Percentiles rank a stretch among this genome's conserved stretches.
Conservation (phyloP, 2,329 filamentous ascomycete species). For the Didymella glomerata region DNA sequence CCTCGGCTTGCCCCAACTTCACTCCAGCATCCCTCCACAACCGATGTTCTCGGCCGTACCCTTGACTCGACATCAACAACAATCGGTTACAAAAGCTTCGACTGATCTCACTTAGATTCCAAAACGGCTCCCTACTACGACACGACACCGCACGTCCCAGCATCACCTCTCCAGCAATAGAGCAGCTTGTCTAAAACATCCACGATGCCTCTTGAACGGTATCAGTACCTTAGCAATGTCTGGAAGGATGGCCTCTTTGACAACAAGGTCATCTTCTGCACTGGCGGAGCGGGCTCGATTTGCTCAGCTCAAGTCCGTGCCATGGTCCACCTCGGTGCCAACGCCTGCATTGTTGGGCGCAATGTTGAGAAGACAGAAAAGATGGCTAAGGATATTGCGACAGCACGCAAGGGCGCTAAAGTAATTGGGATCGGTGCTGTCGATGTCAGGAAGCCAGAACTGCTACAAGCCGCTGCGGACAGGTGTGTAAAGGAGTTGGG, state of each 20-base stretch:
- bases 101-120: not conserved
- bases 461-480: conserved; percentile 76
- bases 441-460: conserved; percentile 73
- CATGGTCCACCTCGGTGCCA: conserved; percentile 86
- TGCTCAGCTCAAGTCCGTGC: conserved; percentile 94
- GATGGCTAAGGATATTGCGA: conserved; percentile 82
- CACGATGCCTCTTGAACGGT: conserved; percentile 73
- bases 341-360: conserved; percentile 93
- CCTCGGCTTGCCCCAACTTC: conserved; percentile 32
- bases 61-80: conserved; percentile 27
- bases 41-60: conserved; percentile 33
- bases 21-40: conserved; percentile 12
- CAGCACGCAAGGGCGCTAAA: conserved; percentile 77
- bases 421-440: conserved; percentile 83
- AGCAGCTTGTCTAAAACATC: not conserved
- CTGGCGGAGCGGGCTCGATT: conserved; percentile 91
- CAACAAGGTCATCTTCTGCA: conserved; percentile 91
- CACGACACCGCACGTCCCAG: not conserved
- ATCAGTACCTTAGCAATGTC: conserved; percentile 79
- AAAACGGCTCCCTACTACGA: too few species aligned
- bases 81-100: conserved; percentile 15
- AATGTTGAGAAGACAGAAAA: conserved; percentile 86
- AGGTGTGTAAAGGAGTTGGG: conserved; percentile 84
- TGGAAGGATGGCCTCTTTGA: conserved; percentile 92
- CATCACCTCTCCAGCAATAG: not conserved